A percentile compares a stretch with the other conserved stretches of the same genome.
These are phyloP conservation scores for Vitis hybrid DNA, from an alignment of 177 flowering plant genomes.

Conservation along the genomic window DNA sequence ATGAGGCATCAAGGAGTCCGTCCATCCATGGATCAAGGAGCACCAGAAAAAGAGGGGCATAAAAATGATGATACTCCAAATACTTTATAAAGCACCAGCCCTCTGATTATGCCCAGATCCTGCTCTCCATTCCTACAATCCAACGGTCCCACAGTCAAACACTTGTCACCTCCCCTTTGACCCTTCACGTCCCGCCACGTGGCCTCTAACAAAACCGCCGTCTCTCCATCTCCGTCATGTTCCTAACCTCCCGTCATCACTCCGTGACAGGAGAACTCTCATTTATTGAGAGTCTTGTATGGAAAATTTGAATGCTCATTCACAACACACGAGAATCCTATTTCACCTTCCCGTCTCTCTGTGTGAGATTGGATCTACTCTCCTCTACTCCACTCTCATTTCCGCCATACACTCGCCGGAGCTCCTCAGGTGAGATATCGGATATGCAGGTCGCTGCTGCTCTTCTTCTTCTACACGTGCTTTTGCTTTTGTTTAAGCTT, in stretches of 20 bases:
- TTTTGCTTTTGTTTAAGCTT: too few species aligned
- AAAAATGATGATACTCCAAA: too few species aligned
- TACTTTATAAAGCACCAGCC: not conserved
- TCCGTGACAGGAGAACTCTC: conserved; percentile 2
- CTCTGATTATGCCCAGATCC: not conserved
- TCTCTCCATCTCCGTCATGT: not conserved
- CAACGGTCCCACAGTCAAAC: conserved; percentile 7
- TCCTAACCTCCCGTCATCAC: not conserved
- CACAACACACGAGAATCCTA: conserved; percentile 25
- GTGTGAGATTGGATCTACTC: not conserved
- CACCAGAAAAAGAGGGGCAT: too few species aligned
- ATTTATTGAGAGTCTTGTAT: conserved; percentile 10
- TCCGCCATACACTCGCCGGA: not conserved
- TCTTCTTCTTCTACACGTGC: too few species aligned
- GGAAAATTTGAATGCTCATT: conserved; percentile 13
- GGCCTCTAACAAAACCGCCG: not conserved
- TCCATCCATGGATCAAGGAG: too few species aligned
- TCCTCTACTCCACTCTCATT: not conserved
- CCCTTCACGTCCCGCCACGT: not conserved
- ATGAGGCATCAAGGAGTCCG: too few species aligned
- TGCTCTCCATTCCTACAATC: conserved; percentile 14
- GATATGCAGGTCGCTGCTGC: not conserved
- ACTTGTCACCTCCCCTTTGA: not conserved
- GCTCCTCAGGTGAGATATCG: not conserved
- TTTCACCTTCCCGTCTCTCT: conserved; percentile 3